Evolutionary conservation across 768 basidiomycete species (phyloP), one percentile per base, ranked within the genome.

Genomic region (Auricularia auricula-judae): DNA sequence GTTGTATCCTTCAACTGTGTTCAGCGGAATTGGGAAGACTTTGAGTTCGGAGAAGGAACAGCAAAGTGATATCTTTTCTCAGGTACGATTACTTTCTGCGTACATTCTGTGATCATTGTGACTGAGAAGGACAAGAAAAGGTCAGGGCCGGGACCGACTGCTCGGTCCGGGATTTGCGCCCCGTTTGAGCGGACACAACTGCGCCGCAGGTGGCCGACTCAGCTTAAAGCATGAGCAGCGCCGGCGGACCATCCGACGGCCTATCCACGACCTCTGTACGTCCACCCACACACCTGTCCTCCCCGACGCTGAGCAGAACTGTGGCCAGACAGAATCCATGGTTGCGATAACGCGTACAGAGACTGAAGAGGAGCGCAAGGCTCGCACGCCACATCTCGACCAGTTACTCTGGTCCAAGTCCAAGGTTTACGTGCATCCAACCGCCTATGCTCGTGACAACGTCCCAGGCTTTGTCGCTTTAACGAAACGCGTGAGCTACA

Each of bases 341-440:
- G 56, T 59, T 4, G 23, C 23, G 34, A 59, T 59, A n/a, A 59
- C 56, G 34, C 56, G 56, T 10, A 29, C 11, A 5, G 34, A 29
- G 53, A 54, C 53, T 10, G 56, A 35, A 5, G 56, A 59, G 11
- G 56, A 35, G 23, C 29, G 29, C 7, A 59, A 23, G 34, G 23
- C 56, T 34, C 29, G 23, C 34, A 23, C 56, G 56, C 56, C 56
- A 59, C 56, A 59, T n/a, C 43, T 60, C 14, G 84, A 85, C 72
- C 80, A 89, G 56, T 79, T 98, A 60, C 73, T 98, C 14, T 97
- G 93, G 70, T 88, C 86, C 74, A 97, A 96, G 73, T 91, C 89
- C 51, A 95, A 94, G 74, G 96, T 98, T 56, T 94, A 96, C 72
- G 86, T 99, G 54, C 92, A 98, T 69, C 97, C 97, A 0, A 96